These are phyloP conservation scores for Buddleja alternifolia DNA, from an alignment of 257 asterid species.

Conservation along the genomic window DNA sequence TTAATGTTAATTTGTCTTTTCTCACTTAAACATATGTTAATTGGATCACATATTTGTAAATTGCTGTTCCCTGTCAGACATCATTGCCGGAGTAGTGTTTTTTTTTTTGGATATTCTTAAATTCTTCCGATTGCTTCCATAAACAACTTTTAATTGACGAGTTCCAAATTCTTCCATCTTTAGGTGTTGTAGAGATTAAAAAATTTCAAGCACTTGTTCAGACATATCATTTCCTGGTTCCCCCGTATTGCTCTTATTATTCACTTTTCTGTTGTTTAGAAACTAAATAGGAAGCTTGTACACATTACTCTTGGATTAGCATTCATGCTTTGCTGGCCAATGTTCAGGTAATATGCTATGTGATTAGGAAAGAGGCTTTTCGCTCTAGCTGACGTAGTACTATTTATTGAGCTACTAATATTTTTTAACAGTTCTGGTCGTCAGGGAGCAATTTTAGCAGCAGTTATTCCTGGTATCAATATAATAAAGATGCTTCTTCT, in stretches of 20 bases:
- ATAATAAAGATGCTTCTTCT: slow-evolving; percentile 72
- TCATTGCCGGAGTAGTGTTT: not conserved
- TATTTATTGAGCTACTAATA: slow-evolving; percentile 33
- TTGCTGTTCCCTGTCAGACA: not conserved
- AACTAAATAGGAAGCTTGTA: slow-evolving; percentile 72
- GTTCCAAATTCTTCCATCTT: not conserved
- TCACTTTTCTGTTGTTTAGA: slow-evolving; percentile 29
- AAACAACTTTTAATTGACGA: not conserved
- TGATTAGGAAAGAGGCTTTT: slow-evolving; percentile 20
- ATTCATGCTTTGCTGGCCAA: slow-evolving; percentile 99
- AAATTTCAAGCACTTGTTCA: not conserved
- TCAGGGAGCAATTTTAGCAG: slow-evolving; percentile 78
- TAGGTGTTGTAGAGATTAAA: slow-evolving; percentile 6
- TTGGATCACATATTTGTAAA: not conserved
- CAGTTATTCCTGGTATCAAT: slow-evolving; percentile 71
- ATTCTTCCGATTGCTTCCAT: not conserved
- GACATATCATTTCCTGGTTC: not conserved
- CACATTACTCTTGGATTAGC: slow-evolving; percentile 80
- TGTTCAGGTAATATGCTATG: slow-evolving; percentile 77
- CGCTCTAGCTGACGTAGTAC: not conserved
- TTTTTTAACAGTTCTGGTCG: slow-evolving; percentile 65
- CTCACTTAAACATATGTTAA: not conserved
- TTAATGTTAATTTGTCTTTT: too few species aligned
- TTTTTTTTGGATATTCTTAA: not conserved
- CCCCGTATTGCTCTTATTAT: not conserved